phyloP scores from a whole-genome alignment of 257 asterid genomes.

The Vinca minor region DNA sequence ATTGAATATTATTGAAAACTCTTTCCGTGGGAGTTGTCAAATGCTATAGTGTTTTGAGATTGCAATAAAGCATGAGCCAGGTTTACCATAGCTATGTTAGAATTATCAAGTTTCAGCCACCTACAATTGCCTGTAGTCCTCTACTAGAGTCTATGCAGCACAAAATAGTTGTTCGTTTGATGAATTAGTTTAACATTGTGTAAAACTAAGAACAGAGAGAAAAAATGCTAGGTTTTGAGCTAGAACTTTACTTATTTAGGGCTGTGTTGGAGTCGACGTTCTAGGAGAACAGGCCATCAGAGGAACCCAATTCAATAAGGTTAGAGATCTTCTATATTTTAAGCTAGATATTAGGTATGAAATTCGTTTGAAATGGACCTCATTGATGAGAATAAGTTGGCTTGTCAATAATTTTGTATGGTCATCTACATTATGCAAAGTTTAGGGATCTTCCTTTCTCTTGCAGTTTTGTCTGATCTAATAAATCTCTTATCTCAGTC shows the following conservation, averaged over 20 bases:
- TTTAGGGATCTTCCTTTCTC: neutral
- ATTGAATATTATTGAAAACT: neutral
- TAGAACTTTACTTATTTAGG: neutral
- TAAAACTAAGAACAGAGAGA: too few species aligned
- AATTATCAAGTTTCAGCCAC: neutral
- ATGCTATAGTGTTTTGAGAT: neutral
- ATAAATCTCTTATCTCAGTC: slow-evolving; percentile 37
- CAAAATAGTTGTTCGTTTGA: neutral
- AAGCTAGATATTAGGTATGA: too few species aligned
- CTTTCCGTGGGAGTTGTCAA: neutral
- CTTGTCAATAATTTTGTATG: neutral
- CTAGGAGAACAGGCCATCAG: neutral
- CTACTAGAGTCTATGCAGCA: neutral
- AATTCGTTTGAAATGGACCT: neutral
- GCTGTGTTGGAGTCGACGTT: neutral
- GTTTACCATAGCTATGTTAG: neutral
- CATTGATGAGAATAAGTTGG: neutral
- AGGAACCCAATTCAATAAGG: neutral
- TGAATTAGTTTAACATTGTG: too few species aligned
- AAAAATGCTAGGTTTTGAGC: neutral
- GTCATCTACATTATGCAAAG: neutral
- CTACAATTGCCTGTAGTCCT: neutral
- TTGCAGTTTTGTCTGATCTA: slow-evolving; percentile 3
- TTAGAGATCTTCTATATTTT: neutral
- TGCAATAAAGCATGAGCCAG: neutral